phyloP scores from a whole-genome alignment of 169 alveolate species.

The Besnoitia besnoiti region DNA sequence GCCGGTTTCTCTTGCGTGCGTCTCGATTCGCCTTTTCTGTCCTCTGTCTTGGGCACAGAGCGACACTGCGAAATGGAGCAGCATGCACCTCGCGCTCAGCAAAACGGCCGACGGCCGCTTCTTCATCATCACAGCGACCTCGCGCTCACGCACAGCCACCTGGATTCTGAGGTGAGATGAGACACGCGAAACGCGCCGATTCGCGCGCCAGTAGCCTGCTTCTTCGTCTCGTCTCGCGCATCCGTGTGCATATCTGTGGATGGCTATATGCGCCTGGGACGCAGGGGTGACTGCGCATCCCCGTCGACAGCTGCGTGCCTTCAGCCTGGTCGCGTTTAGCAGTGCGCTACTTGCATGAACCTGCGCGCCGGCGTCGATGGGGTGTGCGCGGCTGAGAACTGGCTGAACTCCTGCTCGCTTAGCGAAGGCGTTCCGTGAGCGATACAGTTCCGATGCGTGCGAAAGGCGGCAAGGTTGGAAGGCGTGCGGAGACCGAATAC shows the following conservation, averaged over 20 bases:
- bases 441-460: no score
- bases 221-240: not conserved
- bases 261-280: no score
- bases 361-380: no score
- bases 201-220: not conserved
- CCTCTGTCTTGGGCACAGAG: not conserved
- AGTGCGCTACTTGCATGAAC: no score
- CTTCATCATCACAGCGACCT: constrained; percentile 13
- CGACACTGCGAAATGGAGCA: not conserved
- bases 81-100: not conserved
- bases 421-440: no score
- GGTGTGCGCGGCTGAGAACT: no score
- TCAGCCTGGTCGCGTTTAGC: no score
- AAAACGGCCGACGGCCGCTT: not conserved
- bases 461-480: no score
- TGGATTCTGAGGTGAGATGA: constrained; percentile 1
- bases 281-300: no score
- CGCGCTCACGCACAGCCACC: not conserved
- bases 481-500: no score
- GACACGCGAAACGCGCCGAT: not conserved
- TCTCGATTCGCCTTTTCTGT: not conserved
- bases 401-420: no score
- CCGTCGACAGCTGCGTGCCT: no score
- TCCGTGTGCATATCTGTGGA: not conserved
- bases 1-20: not conserved